Evolutionary conservation across 768 basidiomycete genomes (phyloP).

Genomic region (Xerocomellus chrysenteron): DNA sequence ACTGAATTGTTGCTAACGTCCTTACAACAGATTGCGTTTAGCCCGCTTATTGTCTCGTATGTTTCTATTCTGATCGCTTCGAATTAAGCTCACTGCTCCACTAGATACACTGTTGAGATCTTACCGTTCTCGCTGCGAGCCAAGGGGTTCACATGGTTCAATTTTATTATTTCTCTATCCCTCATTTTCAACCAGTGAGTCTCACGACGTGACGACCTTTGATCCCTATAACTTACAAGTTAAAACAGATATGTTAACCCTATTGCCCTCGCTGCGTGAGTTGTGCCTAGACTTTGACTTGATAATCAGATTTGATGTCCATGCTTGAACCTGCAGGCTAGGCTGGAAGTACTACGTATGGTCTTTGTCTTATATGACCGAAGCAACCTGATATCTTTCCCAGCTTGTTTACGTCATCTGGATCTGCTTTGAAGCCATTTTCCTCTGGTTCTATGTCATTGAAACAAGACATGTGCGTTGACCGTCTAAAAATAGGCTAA

Average conservation of each 20-base stretch:
- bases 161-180: slow-evolving; percentile 37
- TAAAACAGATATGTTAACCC: slow-evolving; percentile 33
- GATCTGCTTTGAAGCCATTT: slow-evolving; percentile 38
- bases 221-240: slow-evolving; percentile 20
- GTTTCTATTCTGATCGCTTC: not conserved
- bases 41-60: slow-evolving; percentile 39
- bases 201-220: slow-evolving; percentile 2
- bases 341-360: slow-evolving; percentile 46
- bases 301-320: not conserved
- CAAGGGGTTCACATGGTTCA: slow-evolving; percentile 39
- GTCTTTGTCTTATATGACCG: not conserved
- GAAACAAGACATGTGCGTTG: slow-evolving; percentile 35
- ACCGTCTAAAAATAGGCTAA: not conserved
- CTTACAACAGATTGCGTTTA: slow-evolving; percentile 33
- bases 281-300: not conserved
- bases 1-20: not conserved
- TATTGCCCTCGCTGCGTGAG: slow-evolving; percentile 27
- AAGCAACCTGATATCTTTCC: not conserved
- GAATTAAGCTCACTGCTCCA: not conserved
- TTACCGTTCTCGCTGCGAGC: slow-evolving; percentile 39
- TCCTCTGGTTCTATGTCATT: slow-evolving; percentile 34
- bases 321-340: slow-evolving; percentile 19
- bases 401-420: slow-evolving; percentile 39
- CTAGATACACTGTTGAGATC: slow-evolving; percentile 40
- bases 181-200: slow-evolving; percentile 42